Evolutionary conservation across 768 basidiomycete genomes (phyloP).

Genomic region (Boletus barrowsii): DNA sequence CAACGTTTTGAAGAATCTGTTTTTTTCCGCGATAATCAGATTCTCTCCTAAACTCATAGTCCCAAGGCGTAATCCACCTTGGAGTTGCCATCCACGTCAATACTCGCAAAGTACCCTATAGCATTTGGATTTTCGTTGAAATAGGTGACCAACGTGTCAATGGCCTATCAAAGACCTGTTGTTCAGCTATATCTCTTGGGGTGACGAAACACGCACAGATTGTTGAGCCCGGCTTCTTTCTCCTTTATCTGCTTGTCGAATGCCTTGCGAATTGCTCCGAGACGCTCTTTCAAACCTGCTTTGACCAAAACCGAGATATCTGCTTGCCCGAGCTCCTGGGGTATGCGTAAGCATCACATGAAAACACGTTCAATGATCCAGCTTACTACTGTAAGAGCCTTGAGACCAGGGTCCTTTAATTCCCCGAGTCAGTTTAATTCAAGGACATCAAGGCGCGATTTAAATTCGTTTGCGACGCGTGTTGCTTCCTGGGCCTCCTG

Average conservation of each 20-base stretch:
- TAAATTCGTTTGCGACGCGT: conserved; percentile 61
- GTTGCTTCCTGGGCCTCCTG: conserved; percentile 86
- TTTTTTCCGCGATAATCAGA: not conserved
- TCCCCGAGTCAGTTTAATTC: conserved; percentile 60
- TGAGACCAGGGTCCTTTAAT: conserved; percentile 88
- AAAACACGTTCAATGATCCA: not conserved
- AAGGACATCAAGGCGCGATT: conserved; percentile 58
- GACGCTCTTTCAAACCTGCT: conserved; percentile 71
- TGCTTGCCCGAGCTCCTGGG: conserved; percentile 82
- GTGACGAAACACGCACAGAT: conserved; percentile 49
- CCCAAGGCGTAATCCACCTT: conserved; percentile 52
- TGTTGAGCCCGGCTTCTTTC: conserved; percentile 69
- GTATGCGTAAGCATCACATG: not conserved
- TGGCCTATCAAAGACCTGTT: conserved; percentile 44
- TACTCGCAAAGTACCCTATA: conserved; percentile 61
- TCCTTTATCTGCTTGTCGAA: conserved; percentile 87
- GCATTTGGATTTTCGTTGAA: conserved; percentile 77
- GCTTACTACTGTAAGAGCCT: conserved; percentile 73
- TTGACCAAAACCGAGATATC: conserved; percentile 88
- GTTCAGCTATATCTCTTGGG: not conserved
- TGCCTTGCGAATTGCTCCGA: conserved; percentile 69
- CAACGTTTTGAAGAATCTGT: conserved; percentile 73
- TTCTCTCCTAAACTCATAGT: not conserved
- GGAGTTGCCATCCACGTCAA: conserved; percentile 80
- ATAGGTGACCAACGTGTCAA: conserved; percentile 64